These are phyloP conservation scores for Plantago major DNA, from an alignment of 257 asterid species.

Conservation along the genomic window DNA sequence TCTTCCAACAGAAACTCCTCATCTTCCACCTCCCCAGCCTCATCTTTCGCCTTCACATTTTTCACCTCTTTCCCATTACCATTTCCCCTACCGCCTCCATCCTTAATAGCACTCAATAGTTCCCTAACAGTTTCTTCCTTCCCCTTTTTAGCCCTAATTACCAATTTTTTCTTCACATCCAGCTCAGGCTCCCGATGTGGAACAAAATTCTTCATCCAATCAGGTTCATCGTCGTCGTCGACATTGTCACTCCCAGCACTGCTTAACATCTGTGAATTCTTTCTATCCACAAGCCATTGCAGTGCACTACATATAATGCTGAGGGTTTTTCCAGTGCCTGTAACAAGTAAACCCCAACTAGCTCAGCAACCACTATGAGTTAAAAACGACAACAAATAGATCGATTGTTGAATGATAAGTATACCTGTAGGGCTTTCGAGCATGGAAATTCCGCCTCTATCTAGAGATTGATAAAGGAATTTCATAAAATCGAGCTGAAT, in stretches of 20 bases:
- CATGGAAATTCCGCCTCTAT: slow-evolving; percentile 87
- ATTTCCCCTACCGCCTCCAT: slow-evolving; percentile 26
- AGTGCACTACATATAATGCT: slow-evolving; percentile 95
- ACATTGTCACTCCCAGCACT: slow-evolving; percentile 23
- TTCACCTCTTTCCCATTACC: slow-evolving; percentile 23
- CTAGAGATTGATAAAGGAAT: slow-evolving; percentile 70
- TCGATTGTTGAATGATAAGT: neutral
- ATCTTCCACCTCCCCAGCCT: slow-evolving; percentile 45
- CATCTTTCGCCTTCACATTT: slow-evolving; percentile 1
- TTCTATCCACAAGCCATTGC: slow-evolving; percentile 86
- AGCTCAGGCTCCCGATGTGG: slow-evolving; percentile 39
- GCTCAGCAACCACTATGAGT: slow-evolving; percentile 3
- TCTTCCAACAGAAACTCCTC: slow-evolving; percentile 78
- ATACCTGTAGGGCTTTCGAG: slow-evolving; percentile 98
- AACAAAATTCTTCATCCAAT: slow-evolving; percentile 75
- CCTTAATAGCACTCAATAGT: slow-evolving; percentile 30
- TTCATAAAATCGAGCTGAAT: slow-evolving; percentile 95
- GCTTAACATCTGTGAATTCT: slow-evolving; percentile 28
- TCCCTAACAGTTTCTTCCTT: slow-evolving; percentile 36
- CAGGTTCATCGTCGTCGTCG: slow-evolving; percentile 76
- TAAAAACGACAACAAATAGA: neutral
- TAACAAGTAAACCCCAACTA: slow-evolving; percentile 5
- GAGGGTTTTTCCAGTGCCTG: slow-evolving; percentile 94
- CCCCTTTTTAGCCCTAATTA: slow-evolving; percentile 24
- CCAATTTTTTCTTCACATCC: slow-evolving; percentile 23